These are phyloP conservation scores for Mucuna pruriens DNA, from an alignment of 306 rosid species.

Conservation along the genomic window DNA sequence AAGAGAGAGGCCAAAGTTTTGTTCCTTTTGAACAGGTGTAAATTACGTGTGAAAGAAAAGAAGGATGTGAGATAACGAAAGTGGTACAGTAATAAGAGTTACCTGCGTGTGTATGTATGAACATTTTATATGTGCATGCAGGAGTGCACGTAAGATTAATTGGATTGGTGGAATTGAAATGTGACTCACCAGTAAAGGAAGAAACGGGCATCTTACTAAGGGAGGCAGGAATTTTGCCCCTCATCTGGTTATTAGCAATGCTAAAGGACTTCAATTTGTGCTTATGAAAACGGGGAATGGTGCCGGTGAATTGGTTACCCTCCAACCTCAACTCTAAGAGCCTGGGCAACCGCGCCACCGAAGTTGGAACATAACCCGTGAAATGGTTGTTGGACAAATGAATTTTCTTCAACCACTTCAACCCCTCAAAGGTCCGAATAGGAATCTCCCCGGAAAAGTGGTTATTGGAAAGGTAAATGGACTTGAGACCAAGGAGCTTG, in stretches of 20 bases:
- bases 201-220: slow-evolving; percentile 34
- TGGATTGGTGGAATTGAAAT: background rate
- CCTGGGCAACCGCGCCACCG: slow-evolving; percentile 49
- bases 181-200: slow-evolving; percentile 62
- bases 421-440: slow-evolving; percentile 41
- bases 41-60: background rate
- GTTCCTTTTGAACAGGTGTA: too few relatives aligned
- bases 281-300: slow-evolving; percentile 51
- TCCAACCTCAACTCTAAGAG: slow-evolving; percentile 67
- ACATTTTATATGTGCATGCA: too few relatives aligned
- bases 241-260: slow-evolving; percentile 64
- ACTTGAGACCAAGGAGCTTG: slow-evolving; percentile 51
- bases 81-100: background rate
- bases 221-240: slow-evolving; percentile 58
- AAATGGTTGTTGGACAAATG: slow-evolving; percentile 64
- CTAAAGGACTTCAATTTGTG: slow-evolving; percentile 42
- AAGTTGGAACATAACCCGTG: slow-evolving; percentile 62
- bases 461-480: slow-evolving; percentile 63
- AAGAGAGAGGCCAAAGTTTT: too few relatives aligned
- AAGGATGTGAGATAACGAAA: background rate
- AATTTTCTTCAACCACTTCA: slow-evolving; percentile 72
- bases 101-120: background rate
- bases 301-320: slow-evolving; percentile 64
- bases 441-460: slow-evolving; percentile 70
- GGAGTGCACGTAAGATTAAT: too few relatives aligned